Base-by-base conservation (phyloP, 164 flowering plant genomes). In the Aristolochia californica region DNA sequence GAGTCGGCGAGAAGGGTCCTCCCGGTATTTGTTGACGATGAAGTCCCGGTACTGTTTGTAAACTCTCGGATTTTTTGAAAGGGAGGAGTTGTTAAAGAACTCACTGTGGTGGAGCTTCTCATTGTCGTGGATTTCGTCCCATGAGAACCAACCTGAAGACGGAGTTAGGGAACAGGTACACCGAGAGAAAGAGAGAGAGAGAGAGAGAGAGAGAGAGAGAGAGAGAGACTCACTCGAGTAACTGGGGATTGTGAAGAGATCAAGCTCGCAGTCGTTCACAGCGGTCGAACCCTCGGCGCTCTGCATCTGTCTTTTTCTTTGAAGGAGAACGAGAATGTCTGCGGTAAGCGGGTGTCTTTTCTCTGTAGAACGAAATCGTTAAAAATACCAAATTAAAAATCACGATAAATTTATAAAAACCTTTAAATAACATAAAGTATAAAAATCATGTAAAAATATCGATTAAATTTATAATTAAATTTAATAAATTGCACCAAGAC, bases 21-120 rank as follows among this genome's bases (percentile, higher is more conserved):
- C 96, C 25, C 98, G 71, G 75, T 72, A 91, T 71, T 83, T 88
- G 59, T 72, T 75, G 61, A 91, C 87, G 40, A 91, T 84, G 69
- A 84, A 91, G 61, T 91, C 96, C 23, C 98, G 65, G 69, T 88
- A 91, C 30, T 88, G 96, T 27, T 82, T 84, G 77, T 91, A 91
- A 50, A 85, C 69, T 56, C 75, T 82, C 4, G 96, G 91, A 5
- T 91, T 82, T 50, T 84, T 70, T 0, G 98, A 75, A 16, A 80
- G 66, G 4, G 98, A 86, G 58, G 72, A 68, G 34, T 77, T 80
- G 61, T 85, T 78, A 70, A 91, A 91, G 69, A 88, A 91, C 55
- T 91, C 96, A 26, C 68, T 60, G 49, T 88, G 61, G 2, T 72
- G 73, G 1, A 4, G 16, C 25, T 65, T 74, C 80, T 91, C 98